Evolutionary conservation across 2,329 filamentous ascomycete genomes (phyloP).

Genomic region (Mollisia scopiformis): DNA sequence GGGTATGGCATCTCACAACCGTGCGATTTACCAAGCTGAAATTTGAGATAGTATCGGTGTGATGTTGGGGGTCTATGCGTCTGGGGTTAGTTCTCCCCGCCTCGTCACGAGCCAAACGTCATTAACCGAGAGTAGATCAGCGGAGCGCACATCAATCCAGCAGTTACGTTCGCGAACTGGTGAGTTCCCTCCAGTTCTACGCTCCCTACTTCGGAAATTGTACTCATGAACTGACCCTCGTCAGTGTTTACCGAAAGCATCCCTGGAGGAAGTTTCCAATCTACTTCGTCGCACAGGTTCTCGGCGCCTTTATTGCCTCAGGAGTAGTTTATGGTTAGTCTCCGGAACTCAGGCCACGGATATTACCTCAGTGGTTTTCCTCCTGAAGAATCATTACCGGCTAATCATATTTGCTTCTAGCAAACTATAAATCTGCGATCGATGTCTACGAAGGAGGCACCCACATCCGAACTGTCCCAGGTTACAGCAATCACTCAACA

Average conservation of each 20-base stretch:
- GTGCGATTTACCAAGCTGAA: conserved; percentile 5
- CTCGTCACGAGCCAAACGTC: not conserved
- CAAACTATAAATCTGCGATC: conserved; percentile 68
- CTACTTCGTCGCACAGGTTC: conserved; percentile 66
- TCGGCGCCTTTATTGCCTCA: conserved; percentile 68
- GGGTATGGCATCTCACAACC: conserved; percentile 22
- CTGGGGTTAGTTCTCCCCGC: conserved; percentile 52
- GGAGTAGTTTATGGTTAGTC: conserved; percentile 44
- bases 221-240: conserved; percentile 2
- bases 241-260: conserved; percentile 61
- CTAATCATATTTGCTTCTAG: conserved; percentile 29
- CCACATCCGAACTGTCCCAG: conserved; percentile 62
- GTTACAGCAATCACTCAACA: conserved; percentile 45
- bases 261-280: conserved; percentile 71
- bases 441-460: conserved; percentile 65
- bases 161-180: conserved; percentile 71
- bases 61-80: conserved; percentile 70
- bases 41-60: conserved; percentile 57
- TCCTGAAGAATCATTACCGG: no score
- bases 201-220: not conserved
- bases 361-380: no score
- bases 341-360: not conserved
- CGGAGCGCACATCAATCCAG: conserved; percentile 71
- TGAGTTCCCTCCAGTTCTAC: conserved; percentile 8
- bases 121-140: conserved; percentile 21